Evolutionary conservation across 23 red algal genomes (phyloP).

Genomic region (Gracilaria domingensis): DNA sequence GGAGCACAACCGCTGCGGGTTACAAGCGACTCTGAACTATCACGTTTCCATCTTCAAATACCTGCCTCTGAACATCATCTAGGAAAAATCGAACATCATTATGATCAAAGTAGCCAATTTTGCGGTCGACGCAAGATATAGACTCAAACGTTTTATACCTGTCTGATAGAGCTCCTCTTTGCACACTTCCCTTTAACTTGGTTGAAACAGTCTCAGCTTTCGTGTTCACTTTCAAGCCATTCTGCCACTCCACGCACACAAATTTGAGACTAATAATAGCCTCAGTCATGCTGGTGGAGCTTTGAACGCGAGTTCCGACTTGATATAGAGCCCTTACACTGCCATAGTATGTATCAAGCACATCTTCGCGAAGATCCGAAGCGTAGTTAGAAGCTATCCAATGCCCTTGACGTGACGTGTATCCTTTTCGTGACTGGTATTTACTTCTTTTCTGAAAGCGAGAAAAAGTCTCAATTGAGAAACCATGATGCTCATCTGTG

Average conservation of each 20-base stretch:
- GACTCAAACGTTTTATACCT: not conserved
- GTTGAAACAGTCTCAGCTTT: too few species aligned
- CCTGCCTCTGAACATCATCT: not conserved
- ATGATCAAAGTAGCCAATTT: slow-evolving; percentile 29
- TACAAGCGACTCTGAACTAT: too few species aligned
- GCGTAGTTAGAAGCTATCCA: slow-evolving; percentile 24
- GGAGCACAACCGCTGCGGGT: too few species aligned
- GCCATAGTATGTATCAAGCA: slow-evolving; percentile 2
- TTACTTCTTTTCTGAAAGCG: not conserved
- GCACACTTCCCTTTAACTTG: too few species aligned
- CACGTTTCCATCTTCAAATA: too few species aligned
- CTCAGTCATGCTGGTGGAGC: not conserved
- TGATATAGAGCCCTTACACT: not conserved
- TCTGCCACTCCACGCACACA: too few species aligned
- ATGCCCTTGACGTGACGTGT: not conserved
- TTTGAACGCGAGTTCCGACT: not conserved
- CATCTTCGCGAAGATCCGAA: too few species aligned
- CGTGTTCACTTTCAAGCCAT: too few species aligned
- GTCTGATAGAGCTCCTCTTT: not conserved
- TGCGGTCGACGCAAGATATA: slow-evolving; percentile 7
- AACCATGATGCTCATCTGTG: not conserved
- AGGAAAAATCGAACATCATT: not conserved
- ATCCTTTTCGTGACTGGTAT: not conserved
- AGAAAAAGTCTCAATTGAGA: not conserved
- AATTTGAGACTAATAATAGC: too few species aligned